Percentiles rank a stretch among this genome's conserved stretches.
Conservation (phyloP, 345 rosid species). For the Aegle marmelos region DNA sequence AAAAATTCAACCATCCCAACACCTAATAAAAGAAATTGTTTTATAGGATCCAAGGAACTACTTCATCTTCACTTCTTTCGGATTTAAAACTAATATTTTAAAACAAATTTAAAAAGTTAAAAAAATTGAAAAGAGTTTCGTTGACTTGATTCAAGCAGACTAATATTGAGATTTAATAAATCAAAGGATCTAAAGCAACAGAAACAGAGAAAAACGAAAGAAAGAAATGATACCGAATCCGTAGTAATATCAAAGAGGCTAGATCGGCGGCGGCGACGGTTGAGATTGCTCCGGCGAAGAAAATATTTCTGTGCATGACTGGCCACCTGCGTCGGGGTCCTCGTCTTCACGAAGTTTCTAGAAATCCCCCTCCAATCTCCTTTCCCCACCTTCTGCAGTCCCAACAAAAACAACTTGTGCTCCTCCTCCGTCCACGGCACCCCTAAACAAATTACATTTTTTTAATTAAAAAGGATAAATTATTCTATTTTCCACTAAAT, state of each 20-base stretch:
- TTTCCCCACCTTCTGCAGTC: conserved; percentile 82
- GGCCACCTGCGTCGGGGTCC: conserved; percentile 95
- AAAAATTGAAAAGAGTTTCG: neutral
- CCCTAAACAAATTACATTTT: conserved; percentile 32
- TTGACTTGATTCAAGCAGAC: neutral
- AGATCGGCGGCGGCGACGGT: conserved; percentile 90
- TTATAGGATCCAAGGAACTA: neutral
- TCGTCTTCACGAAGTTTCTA: conserved; percentile 72
- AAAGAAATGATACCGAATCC: conserved; percentile 50
- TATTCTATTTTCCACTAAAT: neutral
- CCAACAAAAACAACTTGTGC: conserved; percentile 80
- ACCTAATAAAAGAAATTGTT: neutral
- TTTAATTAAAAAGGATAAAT: neutral
- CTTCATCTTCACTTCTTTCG: neutral
- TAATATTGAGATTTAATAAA: neutral
- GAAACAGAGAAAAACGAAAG: neutral
- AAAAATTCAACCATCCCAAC: neutral
- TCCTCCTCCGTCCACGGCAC: conserved; percentile 98
- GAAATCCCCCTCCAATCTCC: conserved; percentile 98
- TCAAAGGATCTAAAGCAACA: neutral
- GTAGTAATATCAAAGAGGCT: conserved; percentile 91
- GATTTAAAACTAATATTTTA: neutral
- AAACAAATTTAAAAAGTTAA: neutral
- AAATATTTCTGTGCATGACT: conserved; percentile 98
- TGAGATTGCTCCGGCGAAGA: conserved; percentile 71